Evolutionary conservation across 306 rosid genomes (phyloP).

Genomic region (Quercus gilva): DNA sequence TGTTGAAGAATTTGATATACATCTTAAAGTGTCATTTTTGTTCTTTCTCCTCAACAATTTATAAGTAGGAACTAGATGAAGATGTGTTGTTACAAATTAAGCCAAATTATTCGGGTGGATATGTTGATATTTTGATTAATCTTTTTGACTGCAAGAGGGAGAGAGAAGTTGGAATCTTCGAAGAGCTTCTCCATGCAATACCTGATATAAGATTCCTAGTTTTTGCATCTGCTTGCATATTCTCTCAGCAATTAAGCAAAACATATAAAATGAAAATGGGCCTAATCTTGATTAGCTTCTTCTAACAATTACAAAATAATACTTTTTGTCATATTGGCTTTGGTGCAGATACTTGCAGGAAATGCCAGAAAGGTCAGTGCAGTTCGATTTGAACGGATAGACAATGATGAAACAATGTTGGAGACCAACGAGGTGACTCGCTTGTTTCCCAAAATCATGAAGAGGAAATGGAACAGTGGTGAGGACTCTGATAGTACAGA

Average conservation of each 20-base stretch:
- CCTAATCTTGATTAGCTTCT: background rate
- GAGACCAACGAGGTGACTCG: slow-evolving; percentile 68
- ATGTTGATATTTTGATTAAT: background rate
- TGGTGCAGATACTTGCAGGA: slow-evolving; percentile 84
- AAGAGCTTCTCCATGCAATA: background rate
- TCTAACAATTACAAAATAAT: background rate
- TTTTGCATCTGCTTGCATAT: background rate
- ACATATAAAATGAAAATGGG: background rate
- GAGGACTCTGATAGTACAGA: slow-evolving; percentile 53
- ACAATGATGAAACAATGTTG: slow-evolving; percentile 41
- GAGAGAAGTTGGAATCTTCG: background rate
- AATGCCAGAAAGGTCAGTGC: slow-evolving; percentile 97
- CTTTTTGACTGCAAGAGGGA: background rate
- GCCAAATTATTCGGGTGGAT: background rate
- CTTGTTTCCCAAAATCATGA: slow-evolving; percentile 73
- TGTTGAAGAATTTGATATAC: no score
- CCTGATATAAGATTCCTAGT: background rate
- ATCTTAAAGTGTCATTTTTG: background rate
- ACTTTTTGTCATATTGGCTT: slow-evolving; percentile 5
- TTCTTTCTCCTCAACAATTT: background rate
- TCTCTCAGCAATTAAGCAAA: background rate
- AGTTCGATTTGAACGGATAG: slow-evolving; percentile 79
- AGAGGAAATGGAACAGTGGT: slow-evolving; percentile 65
- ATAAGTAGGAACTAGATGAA: background rate
- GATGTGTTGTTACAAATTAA: background rate